Evolutionary conservation across 352 stramenopile species (phyloP).

Genomic region (Pythium rishiriense): DNA sequence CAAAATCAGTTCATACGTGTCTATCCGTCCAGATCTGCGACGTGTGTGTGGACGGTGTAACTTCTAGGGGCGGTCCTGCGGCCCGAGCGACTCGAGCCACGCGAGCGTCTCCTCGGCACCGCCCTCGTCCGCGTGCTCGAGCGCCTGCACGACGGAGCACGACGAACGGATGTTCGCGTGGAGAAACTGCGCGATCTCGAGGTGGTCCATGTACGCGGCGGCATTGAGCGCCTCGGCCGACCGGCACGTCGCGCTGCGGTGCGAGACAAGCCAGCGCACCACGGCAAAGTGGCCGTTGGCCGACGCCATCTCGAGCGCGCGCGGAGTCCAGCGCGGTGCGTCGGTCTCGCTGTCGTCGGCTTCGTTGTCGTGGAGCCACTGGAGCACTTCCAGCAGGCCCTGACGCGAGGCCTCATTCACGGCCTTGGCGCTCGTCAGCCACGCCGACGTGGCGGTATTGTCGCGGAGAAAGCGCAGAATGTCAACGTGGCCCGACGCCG

Average conservation of each 20-base stretch:
- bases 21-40: slow-evolving; percentile 26
- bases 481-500: slow-evolving; percentile 47
- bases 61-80: slow-evolving; percentile 19
- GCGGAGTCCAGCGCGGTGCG: slow-evolving; percentile 43
- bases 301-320: slow-evolving; percentile 54
- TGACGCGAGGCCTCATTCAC: slow-evolving; percentile 58
- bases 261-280: slow-evolving; percentile 63
- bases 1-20: slow-evolving; percentile 7
- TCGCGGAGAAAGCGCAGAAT: slow-evolving; percentile 57
- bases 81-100: slow-evolving; percentile 47
- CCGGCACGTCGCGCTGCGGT: slow-evolving; percentile 48
- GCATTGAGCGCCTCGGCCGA: slow-evolving; percentile 63
- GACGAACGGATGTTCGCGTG: slow-evolving; percentile 41
- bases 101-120: slow-evolving; percentile 57
- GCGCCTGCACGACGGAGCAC: slow-evolving; percentile 52
- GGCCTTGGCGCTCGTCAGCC: slow-evolving; percentile 55
- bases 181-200: slow-evolving; percentile 56
- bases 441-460: slow-evolving; percentile 36
- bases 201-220: slow-evolving; percentile 71
- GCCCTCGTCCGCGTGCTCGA: slow-evolving; percentile 66
- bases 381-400: slow-evolving; percentile 48
- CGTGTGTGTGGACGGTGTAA: slow-evolving; percentile 11
- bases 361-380: slow-evolving; percentile 51
- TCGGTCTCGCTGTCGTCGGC: slow-evolving; percentile 20
- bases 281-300: slow-evolving; percentile 60